phyloP scores from a whole-genome alignment of 2,329 filamentous ascomycete species.

The Gremmenia infestans region DNA sequence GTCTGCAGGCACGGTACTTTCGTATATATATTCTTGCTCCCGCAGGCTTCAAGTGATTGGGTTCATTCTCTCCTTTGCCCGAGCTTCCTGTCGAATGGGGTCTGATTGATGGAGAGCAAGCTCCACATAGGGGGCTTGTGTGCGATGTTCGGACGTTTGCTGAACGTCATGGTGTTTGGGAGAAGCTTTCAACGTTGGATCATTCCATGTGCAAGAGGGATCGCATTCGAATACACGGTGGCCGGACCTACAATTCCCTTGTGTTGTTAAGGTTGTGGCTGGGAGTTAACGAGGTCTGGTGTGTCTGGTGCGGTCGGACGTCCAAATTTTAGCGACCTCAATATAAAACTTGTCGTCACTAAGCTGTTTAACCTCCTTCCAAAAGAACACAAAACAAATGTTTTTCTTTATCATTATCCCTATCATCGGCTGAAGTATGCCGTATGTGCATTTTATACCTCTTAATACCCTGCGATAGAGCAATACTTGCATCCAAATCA shows the following conservation, averaged over 20 bases:
- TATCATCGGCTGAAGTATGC: no score
- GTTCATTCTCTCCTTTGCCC: not conserved
- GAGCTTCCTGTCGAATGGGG: not conserved
- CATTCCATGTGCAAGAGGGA: not conserved
- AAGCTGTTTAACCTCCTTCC: no score
- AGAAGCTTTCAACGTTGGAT: not conserved
- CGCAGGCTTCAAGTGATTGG: not conserved
- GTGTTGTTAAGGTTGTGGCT: not conserved
- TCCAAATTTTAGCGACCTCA: not conserved
- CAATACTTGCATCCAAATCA: not conserved
- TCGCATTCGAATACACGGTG: not conserved
- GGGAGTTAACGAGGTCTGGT: not conserved
- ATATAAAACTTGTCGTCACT: no score
- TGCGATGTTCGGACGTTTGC: no score
- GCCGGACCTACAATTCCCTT: not conserved
- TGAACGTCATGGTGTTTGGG: not conserved
- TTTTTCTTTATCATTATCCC: no score
- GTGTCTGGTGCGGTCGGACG: not conserved
- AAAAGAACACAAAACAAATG: no score
- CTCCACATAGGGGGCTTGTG: no score
- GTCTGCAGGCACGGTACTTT: not conserved
- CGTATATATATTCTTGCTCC: not conserved
- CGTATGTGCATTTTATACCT: no score
- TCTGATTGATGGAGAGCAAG: not conserved
- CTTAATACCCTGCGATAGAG: no score